These are phyloP conservation scores for Penicillium sp. DNA, from an alignment of 2,329 filamentous ascomycete genomes.

Conservation along the genomic window DNA sequence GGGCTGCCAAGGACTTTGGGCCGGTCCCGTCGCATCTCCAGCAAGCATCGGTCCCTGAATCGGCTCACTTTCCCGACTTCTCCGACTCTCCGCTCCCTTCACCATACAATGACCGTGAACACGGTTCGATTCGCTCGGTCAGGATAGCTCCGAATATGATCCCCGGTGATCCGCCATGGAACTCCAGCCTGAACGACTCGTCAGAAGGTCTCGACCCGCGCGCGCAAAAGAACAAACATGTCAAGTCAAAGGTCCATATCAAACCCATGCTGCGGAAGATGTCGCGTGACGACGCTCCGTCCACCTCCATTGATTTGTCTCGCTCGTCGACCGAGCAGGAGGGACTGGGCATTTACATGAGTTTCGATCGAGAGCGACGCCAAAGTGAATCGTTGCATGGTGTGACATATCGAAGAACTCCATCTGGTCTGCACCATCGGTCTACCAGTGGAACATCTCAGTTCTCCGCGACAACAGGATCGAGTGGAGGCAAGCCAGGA, in stretches of 20 bases:
- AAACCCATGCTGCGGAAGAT: conserved; percentile 53
- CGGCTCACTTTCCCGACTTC: conserved; percentile 14
- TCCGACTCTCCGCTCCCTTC: conserved; percentile 8
- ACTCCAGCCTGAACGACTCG: conserved; percentile 10
- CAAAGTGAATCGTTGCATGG: conserved; percentile 38
- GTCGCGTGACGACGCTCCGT: conserved; percentile 45
- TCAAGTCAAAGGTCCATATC: conserved; percentile 41
- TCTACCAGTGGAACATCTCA: conserved; percentile 53
- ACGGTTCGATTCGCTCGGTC: conserved; percentile 11
- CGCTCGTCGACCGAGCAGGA: conserved; percentile 53
- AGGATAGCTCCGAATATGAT: conserved; percentile 8
- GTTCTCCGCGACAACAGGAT: conserved; percentile 44
- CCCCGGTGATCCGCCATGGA: conserved; percentile 12
- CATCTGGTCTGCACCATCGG: conserved; percentile 45
- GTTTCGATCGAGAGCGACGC: conserved; percentile 26
- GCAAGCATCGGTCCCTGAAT: conserved; percentile 8
- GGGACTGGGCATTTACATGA: conserved; percentile 50
- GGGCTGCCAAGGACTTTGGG: conserved; percentile 5
- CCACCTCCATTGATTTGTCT: conserved; percentile 50
- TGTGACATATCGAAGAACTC: conserved; percentile 35
- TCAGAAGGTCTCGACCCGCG: conserved; percentile 16
- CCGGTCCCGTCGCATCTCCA: conserved; percentile 8
- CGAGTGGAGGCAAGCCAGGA: conserved; percentile 46
- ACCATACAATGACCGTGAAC: conserved; percentile 4
- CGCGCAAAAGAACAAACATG: conserved; percentile 17